Percentiles rank a stretch among this genome's conserved stretches.
Evolutionary conservation across 2,329 filamentous ascomycete genomes (phyloP).

Genomic region (Immersiporthe knoxdaviesiana): DNA sequence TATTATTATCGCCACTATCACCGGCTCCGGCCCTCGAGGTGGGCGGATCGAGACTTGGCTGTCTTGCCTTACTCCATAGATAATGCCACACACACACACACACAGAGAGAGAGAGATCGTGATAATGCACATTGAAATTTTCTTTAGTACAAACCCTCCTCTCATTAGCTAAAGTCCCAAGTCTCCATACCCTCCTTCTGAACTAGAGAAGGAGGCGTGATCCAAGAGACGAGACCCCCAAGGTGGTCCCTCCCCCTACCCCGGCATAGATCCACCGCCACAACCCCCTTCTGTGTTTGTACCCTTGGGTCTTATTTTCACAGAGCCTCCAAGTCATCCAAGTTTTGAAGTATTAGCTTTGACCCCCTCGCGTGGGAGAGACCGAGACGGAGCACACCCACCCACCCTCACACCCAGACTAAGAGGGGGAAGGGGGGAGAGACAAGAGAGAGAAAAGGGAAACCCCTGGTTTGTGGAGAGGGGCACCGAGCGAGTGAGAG

Average conservation of each 20-base stretch:
- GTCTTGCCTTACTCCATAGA: not conserved
- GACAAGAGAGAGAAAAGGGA: not conserved
- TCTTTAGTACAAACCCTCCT: not conserved
- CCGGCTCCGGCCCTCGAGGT: not conserved
- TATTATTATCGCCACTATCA: not conserved
- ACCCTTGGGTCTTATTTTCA: not conserved
- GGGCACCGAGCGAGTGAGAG: not conserved
- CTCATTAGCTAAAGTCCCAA: not conserved
- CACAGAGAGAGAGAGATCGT: too few species aligned
- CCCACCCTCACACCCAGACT: too few species aligned
- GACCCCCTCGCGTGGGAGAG: not conserved
- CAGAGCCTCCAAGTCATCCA: not conserved
- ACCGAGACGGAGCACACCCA: not conserved
- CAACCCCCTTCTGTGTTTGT: not conserved
- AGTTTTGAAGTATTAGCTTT: not conserved
- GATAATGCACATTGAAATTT: too few species aligned
- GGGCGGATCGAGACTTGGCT: not conserved
- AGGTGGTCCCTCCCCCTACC: not conserved
- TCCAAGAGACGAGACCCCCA: conserved; percentile 15
- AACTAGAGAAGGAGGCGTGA: not conserved
- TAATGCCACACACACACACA: not conserved
- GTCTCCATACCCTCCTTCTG: not conserved
- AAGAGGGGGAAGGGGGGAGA: not conserved
- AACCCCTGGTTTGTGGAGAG: not conserved
- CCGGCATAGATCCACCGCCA: not conserved